phyloP scores from a whole-genome alignment of 2,329 filamentous ascomycete genomes.

The Alternaria angustiovoidea region DNA sequence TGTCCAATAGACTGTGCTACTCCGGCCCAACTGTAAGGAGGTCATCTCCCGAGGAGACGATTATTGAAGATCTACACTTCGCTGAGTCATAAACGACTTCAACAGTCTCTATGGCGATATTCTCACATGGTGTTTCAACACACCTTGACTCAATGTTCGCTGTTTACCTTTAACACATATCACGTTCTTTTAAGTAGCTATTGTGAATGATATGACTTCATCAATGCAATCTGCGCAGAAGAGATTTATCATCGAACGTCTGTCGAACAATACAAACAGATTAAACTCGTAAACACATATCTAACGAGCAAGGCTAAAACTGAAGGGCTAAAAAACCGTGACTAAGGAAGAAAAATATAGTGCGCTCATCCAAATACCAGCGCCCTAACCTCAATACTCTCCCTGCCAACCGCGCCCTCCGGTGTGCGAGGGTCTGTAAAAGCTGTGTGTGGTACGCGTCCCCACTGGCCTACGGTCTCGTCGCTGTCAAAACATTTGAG shows the following conservation, averaged over 20 bases:
- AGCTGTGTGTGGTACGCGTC: constrained; percentile 59
- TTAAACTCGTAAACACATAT: background rate
- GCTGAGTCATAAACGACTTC: constrained; percentile 14
- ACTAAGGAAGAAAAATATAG: background rate
- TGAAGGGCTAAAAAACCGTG: background rate
- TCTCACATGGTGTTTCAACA: constrained; percentile 19
- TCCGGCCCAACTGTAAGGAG: constrained; percentile 71
- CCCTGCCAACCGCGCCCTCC: constrained; percentile 72
- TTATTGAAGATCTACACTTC: constrained; percentile 62
- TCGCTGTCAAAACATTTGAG: constrained; percentile 82
- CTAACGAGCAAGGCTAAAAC: background rate
- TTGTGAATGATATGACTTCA: background rate
- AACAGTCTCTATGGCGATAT: constrained; percentile 18
- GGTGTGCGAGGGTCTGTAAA: constrained; percentile 79
- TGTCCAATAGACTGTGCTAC: constrained; percentile 41
- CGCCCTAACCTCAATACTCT: constrained; percentile 89
- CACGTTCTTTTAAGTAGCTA: background rate
- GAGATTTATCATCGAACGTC: background rate
- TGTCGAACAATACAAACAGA: background rate
- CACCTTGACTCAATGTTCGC: background rate
- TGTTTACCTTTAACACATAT: no score
- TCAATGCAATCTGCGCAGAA: background rate
- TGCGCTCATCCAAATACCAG: constrained; percentile 74
- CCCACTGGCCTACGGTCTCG: constrained; percentile 50
- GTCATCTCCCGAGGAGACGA: constrained; percentile 86